Evolutionary conservation across 352 stramenopile species (phyloP), one percentile per base, ranked within the genome.

Genomic region (Phytophthora tentaculata): DNA sequence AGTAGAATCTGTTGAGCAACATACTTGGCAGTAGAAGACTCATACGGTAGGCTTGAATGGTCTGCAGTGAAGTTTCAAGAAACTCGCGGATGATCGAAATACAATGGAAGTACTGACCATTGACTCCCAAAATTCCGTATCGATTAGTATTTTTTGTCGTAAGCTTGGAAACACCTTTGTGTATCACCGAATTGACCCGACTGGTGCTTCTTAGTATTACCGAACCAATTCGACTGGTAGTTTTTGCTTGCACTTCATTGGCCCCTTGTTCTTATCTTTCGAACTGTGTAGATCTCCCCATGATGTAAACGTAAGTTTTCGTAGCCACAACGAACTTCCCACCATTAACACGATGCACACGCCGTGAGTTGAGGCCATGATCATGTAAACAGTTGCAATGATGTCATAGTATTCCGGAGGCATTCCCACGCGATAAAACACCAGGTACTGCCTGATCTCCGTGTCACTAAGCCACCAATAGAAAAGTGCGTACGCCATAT

Each of bases 1-100:
- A n/a, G n/a, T n/a, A 73, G 48, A 73, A 73, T 20, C 59, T 26
- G 22, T 73, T 69, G 17, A 73, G 58, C 1, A 64, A 17, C 37
- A 56, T 57, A 13, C 45, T 45, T 1, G 65, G 65, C 12, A 73
- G 58, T 16, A 64, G 22, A 5, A 1, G 22, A 24, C 65, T 73
- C 65, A 73, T 73, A 0, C 65, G 65, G 47, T 68, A 63, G 2
- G 65, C 65, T 60, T 73, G 65, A 5, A 58, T 35, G 5, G 39
- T 64, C 43, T 73, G 59, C 8, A 61, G 26, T 8, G 28, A 19
- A 20, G 64, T 63, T 20, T 71, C 56, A 7, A 71, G 12, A 5
- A 66, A 2, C n/a, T 39, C 32, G 32, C 32, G 32, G 32, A 14
- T 16, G 5, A 39, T 39, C 32, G 32, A 39, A 39, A 39, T 14